phyloP scores from a whole-genome alignment of 2,329 filamentous ascomycete species.

The Neonectria magnoliae region DNA sequence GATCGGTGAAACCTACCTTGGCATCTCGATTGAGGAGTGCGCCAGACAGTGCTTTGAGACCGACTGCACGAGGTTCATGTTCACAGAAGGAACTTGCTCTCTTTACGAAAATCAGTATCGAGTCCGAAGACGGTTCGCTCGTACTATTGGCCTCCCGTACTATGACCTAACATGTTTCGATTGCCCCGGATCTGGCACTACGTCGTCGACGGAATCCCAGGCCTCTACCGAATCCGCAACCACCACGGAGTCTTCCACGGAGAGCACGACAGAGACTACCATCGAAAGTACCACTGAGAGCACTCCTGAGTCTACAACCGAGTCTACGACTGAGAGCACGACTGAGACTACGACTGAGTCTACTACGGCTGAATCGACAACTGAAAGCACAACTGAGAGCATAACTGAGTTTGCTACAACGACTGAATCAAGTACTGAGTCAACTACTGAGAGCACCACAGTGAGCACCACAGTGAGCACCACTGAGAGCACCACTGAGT shows the following conservation, averaged over 20 bases:
- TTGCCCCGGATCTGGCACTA: background rate
- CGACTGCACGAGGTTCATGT: background rate
- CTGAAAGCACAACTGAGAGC: background rate
- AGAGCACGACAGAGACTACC: background rate
- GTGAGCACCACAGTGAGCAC: background rate
- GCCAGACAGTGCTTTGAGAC: background rate
- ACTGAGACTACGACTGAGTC: background rate
- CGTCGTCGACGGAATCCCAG: background rate
- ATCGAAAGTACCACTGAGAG: background rate
- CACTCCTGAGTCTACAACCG: background rate
- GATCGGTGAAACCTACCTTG: background rate
- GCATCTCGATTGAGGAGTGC: background rate
- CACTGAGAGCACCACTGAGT: background rate
- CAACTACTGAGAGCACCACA: background rate
- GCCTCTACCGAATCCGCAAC: background rate
- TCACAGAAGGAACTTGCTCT: background rate
- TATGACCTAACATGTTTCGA: slow-evolving; percentile 1
- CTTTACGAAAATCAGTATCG: background rate
- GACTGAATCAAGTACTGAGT: background rate
- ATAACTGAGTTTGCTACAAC: background rate
- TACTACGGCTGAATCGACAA: background rate
- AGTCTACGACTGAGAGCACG: background rate
- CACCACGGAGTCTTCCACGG: background rate
- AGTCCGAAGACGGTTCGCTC: background rate
- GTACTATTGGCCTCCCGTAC: background rate